A percentile compares a stretch with the other conserved stretches of the same genome.
Evolutionary conservation across 2,329 filamentous ascomycete species (phyloP).

Genomic region (Colletotrichum lupini): DNA sequence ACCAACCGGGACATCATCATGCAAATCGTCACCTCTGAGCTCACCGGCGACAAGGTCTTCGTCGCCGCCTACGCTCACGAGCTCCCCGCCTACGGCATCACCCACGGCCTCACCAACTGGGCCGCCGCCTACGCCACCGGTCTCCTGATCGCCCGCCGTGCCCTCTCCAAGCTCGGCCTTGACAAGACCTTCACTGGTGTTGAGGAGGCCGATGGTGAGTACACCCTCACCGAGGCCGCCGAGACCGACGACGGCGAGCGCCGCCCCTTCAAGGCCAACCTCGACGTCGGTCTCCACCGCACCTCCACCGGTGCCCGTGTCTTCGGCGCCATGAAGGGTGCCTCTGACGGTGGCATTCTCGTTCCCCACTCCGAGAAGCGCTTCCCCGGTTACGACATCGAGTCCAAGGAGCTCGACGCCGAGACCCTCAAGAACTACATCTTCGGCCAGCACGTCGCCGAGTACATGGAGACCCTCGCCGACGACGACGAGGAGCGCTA

Average conservation of each 20-base stretch:
- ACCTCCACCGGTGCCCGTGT: conserved; percentile 98
- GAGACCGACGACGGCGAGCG: conserved; percentile 92
- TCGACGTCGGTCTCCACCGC: conserved; percentile 96
- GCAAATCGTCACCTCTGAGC: conserved; percentile 97
- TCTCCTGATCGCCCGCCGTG: conserved; percentile 95
- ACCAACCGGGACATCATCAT: conserved; percentile 99
- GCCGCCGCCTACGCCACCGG: conserved; percentile 96
- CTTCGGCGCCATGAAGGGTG: conserved; percentile 99
- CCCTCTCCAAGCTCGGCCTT: conserved; percentile 95
- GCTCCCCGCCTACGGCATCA: conserved; percentile 96
- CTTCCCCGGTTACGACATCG: conserved; percentile 98
- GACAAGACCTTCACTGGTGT: conserved; percentile 95
- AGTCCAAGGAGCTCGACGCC: conserved; percentile 96
- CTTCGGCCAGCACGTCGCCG: conserved; percentile 96
- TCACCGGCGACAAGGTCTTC: conserved; percentile 98
- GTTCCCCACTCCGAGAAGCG: conserved; percentile 99
- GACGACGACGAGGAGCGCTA: conserved; percentile 99
- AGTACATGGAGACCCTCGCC: conserved; percentile 99
- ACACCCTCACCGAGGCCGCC: conserved; percentile 91
- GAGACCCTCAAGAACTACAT: conserved; percentile 99
- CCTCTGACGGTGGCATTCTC: conserved; percentile 96
- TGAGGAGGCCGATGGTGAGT: conserved; percentile 97
- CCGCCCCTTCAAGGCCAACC: conserved; percentile 99
- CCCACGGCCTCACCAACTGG: conserved; percentile 99
- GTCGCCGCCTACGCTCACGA: conserved; percentile 94